phyloP scores from a whole-genome alignment of 208 protist genomes.

The Trypanosoma grayi region DNA sequence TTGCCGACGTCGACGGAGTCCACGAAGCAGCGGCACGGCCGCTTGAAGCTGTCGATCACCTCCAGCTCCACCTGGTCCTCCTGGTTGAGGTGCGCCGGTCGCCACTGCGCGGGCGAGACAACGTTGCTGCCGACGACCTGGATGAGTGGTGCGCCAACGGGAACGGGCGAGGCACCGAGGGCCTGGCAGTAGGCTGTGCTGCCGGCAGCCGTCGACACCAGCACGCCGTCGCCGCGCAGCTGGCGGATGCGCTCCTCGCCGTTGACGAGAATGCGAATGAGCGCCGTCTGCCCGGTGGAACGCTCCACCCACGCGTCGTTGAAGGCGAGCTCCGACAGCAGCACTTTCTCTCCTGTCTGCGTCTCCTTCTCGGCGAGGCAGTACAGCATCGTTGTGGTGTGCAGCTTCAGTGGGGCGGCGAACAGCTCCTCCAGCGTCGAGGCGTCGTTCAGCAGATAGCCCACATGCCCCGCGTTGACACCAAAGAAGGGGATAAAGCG shows the following conservation, averaged over 20 bases:
- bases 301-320: conserved; percentile 92
- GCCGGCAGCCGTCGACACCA: conserved; percentile 85
- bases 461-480: conserved; percentile 88
- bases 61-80: conserved; percentile 89
- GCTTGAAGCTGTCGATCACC: conserved; percentile 79
- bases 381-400: conserved; percentile 88
- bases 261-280: conserved; percentile 88
- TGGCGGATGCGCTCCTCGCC: conserved; percentile 79
- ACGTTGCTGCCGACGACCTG: conserved; percentile 91
- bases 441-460: conserved; percentile 84
- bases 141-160: conserved; percentile 82
- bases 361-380: conserved; percentile 79
- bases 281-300: conserved; percentile 84
- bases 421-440: conserved; percentile 82
- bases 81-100: conserved; percentile 81
- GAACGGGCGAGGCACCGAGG: conserved; percentile 84
- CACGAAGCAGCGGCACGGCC: conserved; percentile 85
- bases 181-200: conserved; percentile 89
- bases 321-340: conserved; percentile 85
- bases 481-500: conserved; percentile 92
- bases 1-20: conserved; percentile 85
- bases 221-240: conserved; percentile 83
- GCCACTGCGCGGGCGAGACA: conserved; percentile 85
- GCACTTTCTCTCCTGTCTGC: conserved; percentile 52
- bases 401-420: conserved; percentile 78